Conservation (phyloP, 805 yeast genomes). For the Maudiozyma serrabonitensis region DNA sequence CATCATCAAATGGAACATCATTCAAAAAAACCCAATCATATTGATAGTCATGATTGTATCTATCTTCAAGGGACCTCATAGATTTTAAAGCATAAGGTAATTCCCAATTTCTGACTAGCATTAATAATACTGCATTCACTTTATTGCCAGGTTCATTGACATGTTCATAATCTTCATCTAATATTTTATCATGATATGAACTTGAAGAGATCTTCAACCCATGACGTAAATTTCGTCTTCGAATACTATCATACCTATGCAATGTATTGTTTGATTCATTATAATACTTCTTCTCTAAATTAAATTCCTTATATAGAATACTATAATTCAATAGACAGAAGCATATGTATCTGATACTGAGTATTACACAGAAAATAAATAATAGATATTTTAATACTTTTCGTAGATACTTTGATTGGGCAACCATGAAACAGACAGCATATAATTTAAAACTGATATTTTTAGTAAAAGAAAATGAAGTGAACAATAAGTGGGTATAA, state of each 20-base stretch:
- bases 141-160: slow-evolving; percentile 1
- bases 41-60: slow-evolving; percentile 55
- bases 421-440: not conserved
- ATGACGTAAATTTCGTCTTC: slow-evolving; percentile 6
- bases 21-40: slow-evolving; percentile 77
- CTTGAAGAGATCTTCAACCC: slow-evolving; percentile 22
- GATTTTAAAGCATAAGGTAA: slow-evolving; percentile 61
- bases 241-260: slow-evolving; percentile 9
- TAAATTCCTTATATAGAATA: not conserved
- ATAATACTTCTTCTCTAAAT: not conserved
- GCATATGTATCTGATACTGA: not conserved
- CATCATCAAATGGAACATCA: slow-evolving; percentile 57
- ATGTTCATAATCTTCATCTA: not conserved
- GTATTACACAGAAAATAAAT: not conserved
- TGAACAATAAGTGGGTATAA: no score
- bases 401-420: not conserved
- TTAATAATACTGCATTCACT: slow-evolving; percentile 70
- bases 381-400: not conserved
- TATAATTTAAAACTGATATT: not conserved
- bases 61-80: slow-evolving; percentile 69
- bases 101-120: slow-evolving; percentile 82
- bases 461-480: no score
- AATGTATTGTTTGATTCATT: slow-evolving; percentile 8
- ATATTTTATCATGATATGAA: slow-evolving; percentile 8
- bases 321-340: not conserved